Evolutionary conservation across 2,329 filamentous ascomycete genomes (phyloP), one percentile per base, ranked within the genome.

Genomic region (Diaporthe sp.): DNA sequence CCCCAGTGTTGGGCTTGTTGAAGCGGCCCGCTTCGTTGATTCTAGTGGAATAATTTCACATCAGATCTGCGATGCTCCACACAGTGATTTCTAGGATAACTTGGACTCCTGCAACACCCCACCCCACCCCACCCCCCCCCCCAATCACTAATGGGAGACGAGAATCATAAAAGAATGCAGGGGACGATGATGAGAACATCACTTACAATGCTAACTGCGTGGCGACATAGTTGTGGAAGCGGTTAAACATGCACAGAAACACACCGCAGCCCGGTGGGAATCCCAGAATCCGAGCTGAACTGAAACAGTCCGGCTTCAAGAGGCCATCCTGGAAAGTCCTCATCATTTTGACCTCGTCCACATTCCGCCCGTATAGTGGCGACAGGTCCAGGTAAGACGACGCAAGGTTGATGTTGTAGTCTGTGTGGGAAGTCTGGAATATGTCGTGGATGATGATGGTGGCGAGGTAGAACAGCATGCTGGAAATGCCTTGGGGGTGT

Each of bases 381-480:
- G 92, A 88, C 1, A 96, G 85, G 80, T 95, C 94, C 37, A 95
- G 88, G 77, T 95, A 95, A 0, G 93, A 95, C 0, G 93, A 94
- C 0, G 92, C 94, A 76, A 91, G 86, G 0, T 91, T 93, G 72
- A 89, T 90, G 75, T 90, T 90, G 79, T 87, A 88, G 82, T 95
- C 91, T 7, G 85, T 85, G 31, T 90, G 90, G 79, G 90, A 90
- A 1, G 93, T 94, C 61, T 90, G 88, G 83, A 94, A 94, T 68
- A 92, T 83, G 82, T 87, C 86, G 78, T 90, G 89, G 72, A 90
- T 91, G 76, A 91, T 90, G 79, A 96, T 93, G 12, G 92, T 91
- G 0, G 93, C 94, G 60, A 94, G 86, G 78, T 95, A 95, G 82
- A 94, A 95, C 22, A 96, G 85, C 84, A 95, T 91, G 79, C 92